phyloP scores from a whole-genome alignment of 768 basidiomycete species.

The Naematelia encephala region DNA sequence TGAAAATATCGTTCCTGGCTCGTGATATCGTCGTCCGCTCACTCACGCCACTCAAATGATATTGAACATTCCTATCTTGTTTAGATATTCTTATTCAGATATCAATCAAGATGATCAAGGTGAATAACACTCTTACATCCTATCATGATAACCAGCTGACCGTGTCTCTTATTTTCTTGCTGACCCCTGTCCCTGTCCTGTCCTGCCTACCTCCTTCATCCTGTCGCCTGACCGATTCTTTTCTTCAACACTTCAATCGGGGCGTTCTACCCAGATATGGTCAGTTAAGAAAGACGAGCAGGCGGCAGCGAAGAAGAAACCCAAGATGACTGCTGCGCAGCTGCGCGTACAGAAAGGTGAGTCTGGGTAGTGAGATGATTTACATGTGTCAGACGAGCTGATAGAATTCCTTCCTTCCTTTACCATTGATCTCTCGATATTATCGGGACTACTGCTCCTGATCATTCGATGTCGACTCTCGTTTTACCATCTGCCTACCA shows the following conservation, averaged over 20 bases:
- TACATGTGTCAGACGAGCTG: no score
- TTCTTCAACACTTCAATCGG: background rate
- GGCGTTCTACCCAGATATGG: slow-evolving; percentile 72
- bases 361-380: no score
- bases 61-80: no score
- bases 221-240: background rate
- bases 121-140: slow-evolving; percentile 9
- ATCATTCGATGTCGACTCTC: background rate
- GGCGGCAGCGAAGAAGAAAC: slow-evolving; percentile 93
- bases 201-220: background rate
- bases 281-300: slow-evolving; percentile 99
- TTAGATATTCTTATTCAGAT: no score
- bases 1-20: no score
- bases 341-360: slow-evolving; percentile 98
- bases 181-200: background rate
- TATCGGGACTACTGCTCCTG: background rate
- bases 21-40: no score
- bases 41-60: no score
- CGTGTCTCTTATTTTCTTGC: no score
- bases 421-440: background rate
- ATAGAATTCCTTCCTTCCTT: no score
- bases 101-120: slow-evolving; percentile 43
- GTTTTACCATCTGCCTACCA: background rate
- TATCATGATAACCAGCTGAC: no score
- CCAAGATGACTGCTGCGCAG: slow-evolving; percentile 96